Percentiles rank a stretch among this genome's conserved stretches.
Conservation (phyloP, 202 grass and related monocot genomes). For the Dendrocalamus latiflorus region DNA sequence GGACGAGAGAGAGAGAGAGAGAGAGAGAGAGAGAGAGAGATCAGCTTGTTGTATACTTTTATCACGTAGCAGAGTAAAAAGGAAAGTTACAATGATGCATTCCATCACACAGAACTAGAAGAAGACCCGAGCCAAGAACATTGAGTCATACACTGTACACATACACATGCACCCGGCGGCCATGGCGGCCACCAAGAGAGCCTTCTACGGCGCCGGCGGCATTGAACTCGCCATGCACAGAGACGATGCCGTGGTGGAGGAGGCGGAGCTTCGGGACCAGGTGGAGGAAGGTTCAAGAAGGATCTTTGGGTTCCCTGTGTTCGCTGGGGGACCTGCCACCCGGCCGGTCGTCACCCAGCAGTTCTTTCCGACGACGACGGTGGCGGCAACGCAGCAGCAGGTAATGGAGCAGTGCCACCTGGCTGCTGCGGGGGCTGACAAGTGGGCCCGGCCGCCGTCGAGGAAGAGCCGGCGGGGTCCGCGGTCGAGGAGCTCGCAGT, state of each 20-base stretch:
- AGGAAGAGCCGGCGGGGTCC: slow-evolving; percentile 90
- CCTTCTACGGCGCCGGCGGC: neutral
- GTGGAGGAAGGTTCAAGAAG: neutral
- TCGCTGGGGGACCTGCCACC: neutral
- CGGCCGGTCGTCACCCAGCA: slow-evolving; percentile 42
- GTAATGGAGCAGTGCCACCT: slow-evolving; percentile 6
- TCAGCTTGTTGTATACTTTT: neutral
- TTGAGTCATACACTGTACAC: neutral
- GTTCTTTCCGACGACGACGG: slow-evolving; percentile 37
- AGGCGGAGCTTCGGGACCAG: neutral
- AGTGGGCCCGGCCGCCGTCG: slow-evolving; percentile 27
- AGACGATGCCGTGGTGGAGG: neutral
- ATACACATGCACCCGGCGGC: neutral
- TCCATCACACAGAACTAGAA: slow-evolving; percentile 1
- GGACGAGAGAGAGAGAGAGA: neutral
- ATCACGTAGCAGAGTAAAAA: neutral
- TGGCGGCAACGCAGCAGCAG: neutral
- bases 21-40: neutral
- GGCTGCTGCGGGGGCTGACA: slow-evolving; percentile 4
- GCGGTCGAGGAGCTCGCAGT: slow-evolving; percentile 90
- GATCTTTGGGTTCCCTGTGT: slow-evolving; percentile 36
- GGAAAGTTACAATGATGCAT: slow-evolving; percentile 11
- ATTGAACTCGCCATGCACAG: neutral
- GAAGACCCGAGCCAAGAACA: neutral
- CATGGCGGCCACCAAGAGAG: slow-evolving; percentile 19